Percentiles rank a stretch among this genome's conserved stretches.
Evolutionary conservation across 345 rosid species (phyloP).

Genomic region (Linum trigynum): DNA sequence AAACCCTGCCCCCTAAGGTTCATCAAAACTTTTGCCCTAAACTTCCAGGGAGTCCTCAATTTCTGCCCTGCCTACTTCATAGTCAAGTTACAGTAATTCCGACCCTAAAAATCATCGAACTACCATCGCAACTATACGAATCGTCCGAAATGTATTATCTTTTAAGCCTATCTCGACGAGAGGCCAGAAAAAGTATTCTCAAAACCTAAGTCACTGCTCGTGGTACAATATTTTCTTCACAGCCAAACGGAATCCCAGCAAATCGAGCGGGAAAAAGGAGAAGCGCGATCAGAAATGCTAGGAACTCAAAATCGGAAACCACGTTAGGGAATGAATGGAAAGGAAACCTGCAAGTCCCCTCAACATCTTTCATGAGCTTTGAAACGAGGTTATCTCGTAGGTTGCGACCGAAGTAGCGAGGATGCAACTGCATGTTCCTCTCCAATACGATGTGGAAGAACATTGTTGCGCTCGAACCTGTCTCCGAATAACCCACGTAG

Average conservation of each 20-base stretch:
- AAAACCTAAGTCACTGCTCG: too few relatives aligned
- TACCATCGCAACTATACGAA: too few relatives aligned
- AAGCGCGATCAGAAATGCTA: too few relatives aligned
- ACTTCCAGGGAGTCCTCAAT: not conserved
- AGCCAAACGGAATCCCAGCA: too few relatives aligned
- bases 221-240: too few relatives aligned
- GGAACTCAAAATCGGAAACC: not conserved
- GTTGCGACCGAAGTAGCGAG: slow-evolving; percentile 26
- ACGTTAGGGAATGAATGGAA: not conserved
- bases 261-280: too few relatives aligned
- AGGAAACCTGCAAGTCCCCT: not conserved
- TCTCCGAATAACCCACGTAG: not conserved
- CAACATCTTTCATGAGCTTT: not conserved
- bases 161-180: too few relatives aligned
- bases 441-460: not conserved
- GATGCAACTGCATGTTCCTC: not conserved
- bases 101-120: too few relatives aligned
- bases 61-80: too few relatives aligned
- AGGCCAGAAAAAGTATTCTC: too few relatives aligned
- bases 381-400: slow-evolving; percentile 28
- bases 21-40: not conserved
- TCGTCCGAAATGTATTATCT: too few relatives aligned
- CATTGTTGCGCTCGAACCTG: not conserved
- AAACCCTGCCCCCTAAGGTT: not conserved
- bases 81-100: too few relatives aligned